Evolutionary conservation across 345 rosid species (phyloP), one percentile per base, ranked within the genome.

Genomic region (Cardiospermum halicacabum): DNA sequence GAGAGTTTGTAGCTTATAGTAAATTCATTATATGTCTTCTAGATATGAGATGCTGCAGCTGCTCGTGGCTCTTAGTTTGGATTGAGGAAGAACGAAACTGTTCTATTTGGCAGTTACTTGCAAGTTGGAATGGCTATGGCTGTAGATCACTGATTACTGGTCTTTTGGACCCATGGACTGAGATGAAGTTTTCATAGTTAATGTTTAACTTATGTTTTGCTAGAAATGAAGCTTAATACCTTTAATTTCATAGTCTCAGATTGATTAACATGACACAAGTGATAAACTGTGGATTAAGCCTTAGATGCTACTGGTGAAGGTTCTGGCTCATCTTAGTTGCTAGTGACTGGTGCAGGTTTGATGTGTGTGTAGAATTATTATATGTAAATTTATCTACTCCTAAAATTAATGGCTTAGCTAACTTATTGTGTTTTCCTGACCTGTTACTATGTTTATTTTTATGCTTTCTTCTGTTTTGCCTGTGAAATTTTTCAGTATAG

Each of bases 111-210:
- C 45, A 28, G 49, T 49, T 65, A 12, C 24, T 53, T 53, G 49
- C 51, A 45, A 43, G 27, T 53, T 51, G 49, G 59, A 45, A 45
- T 28, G 48, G 27, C 36, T 64, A 56, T 30, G n/a, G 32, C 43
- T 24, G 45, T 39, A 48, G 60, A 57, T 9, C 21, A 5, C 24
- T 64, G 31, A 25, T 54, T 43, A 66, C 3, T 58, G 11, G 42
- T 34, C 21, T 25, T 47, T n/a, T n/a, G 45, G 21, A 31, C 8
- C 15, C 10, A 30, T 62, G 22, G 36, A 32, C 48, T 25, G 12
- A 37, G 71, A 49, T 50, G 65, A 3, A 24, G 53, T 12, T 15
- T 21, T 19, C 8, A 39, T 10, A 25, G 40, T 18, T 11, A 34
- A 34, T 43, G 48, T 34, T 65, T 39, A 54, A 5, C 51, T 15